Percentiles rank a stretch among this genome's conserved stretches.
phyloP scores from a whole-genome alignment of 2,329 filamentous ascomycete genomes.

The Monosporascus ibericus region DNA sequence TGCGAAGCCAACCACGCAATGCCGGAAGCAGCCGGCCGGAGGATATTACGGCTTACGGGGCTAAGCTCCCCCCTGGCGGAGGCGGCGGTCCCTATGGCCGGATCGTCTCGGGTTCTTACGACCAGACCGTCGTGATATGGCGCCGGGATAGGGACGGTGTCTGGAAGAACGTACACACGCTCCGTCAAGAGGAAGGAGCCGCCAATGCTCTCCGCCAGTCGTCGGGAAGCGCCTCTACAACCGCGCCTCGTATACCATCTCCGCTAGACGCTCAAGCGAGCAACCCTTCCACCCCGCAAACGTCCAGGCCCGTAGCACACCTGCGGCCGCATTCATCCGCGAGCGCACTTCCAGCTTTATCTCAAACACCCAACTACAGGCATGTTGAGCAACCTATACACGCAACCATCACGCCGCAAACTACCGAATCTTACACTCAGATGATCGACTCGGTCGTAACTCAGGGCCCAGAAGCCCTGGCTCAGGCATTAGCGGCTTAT shows the following conservation, averaged over 20 bases:
- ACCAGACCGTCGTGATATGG: slow-evolving; percentile 95
- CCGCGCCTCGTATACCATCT: slow-evolving; percentile 10
- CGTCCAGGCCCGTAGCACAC: slow-evolving; percentile 8
- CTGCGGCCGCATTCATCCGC: slow-evolving; percentile 13
- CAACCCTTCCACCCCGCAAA: slow-evolving; percentile 3
- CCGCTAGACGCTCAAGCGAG: slow-evolving; percentile 4
- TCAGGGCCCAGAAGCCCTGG: slow-evolving; percentile 41
- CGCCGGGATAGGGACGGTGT: slow-evolving; percentile 76
- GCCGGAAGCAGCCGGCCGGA: slow-evolving; percentile 69
- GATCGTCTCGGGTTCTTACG: slow-evolving; percentile 97
- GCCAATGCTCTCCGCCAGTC: slow-evolving; percentile 35
- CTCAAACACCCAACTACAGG: slow-evolving; percentile 20
- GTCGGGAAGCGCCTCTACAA: slow-evolving; percentile 5
- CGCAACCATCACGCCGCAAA: slow-evolving; percentile 27
- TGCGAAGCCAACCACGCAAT: slow-evolving; percentile 43
- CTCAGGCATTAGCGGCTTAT: slow-evolving; percentile 38
- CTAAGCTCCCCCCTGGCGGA: slow-evolving; percentile 83
- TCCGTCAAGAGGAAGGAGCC: slow-evolving; percentile 68
- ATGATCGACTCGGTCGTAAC: slow-evolving; percentile 50
- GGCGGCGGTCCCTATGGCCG: slow-evolving; percentile 83
- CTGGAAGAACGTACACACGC: slow-evolving; percentile 72
- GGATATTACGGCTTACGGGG: slow-evolving; percentile 73
- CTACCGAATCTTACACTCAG: slow-evolving; percentile 37
- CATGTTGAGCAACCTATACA: slow-evolving; percentile 26
- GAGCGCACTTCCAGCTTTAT: slow-evolving; percentile 19